A percentile compares a stretch with the other conserved stretches of the same genome.
phyloP scores from a whole-genome alignment of 2,329 filamentous ascomycete species.

The Bisporella sp. region DNA sequence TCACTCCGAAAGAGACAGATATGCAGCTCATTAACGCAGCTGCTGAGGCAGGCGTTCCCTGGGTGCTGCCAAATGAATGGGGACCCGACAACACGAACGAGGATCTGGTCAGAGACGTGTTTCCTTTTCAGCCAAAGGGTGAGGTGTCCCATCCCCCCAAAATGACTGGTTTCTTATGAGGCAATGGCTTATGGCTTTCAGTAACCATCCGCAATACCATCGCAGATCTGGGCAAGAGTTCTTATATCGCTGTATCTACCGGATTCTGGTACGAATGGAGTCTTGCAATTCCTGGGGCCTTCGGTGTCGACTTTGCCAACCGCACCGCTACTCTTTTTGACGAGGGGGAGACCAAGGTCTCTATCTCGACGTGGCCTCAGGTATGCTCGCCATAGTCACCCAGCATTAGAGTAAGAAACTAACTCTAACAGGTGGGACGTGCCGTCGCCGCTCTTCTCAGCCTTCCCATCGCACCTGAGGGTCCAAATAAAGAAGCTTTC shows the following conservation, averaged over 20 bases:
- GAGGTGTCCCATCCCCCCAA: background rate
- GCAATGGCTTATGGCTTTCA: background rate
- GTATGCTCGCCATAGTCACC: too few relatives aligned
- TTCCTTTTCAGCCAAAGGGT: background rate
- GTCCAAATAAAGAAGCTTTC: slow-evolving; percentile 25
- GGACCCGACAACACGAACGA: slow-evolving; percentile 14
- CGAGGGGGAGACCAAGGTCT: slow-evolving; percentile 39
- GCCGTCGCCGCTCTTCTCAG: slow-evolving; percentile 44
- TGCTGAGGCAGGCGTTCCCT: slow-evolving; percentile 44
- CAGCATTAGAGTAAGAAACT: too few relatives aligned
- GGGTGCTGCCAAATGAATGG: slow-evolving; percentile 47
- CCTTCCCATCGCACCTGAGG: slow-evolving; percentile 30
- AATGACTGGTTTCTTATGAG: background rate
- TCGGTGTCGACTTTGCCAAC: slow-evolving; percentile 43
- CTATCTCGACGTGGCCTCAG: slow-evolving; percentile 41
- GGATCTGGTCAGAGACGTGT: slow-evolving; percentile 22
- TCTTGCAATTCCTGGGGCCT: slow-evolving; percentile 30
- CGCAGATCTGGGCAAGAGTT: slow-evolving; percentile 28
- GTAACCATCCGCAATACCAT: slow-evolving; percentile 18
- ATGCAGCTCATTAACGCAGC: slow-evolving; percentile 45
- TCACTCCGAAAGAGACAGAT: slow-evolving; percentile 31
- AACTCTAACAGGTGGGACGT: slow-evolving; percentile 32
- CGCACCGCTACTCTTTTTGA: slow-evolving; percentile 41
- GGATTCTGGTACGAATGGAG: slow-evolving; percentile 51
- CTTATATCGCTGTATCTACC: slow-evolving; percentile 34